Conservation (phyloP, 352 stramenopile genomes). For the Phytopythium delawarense region DNA sequence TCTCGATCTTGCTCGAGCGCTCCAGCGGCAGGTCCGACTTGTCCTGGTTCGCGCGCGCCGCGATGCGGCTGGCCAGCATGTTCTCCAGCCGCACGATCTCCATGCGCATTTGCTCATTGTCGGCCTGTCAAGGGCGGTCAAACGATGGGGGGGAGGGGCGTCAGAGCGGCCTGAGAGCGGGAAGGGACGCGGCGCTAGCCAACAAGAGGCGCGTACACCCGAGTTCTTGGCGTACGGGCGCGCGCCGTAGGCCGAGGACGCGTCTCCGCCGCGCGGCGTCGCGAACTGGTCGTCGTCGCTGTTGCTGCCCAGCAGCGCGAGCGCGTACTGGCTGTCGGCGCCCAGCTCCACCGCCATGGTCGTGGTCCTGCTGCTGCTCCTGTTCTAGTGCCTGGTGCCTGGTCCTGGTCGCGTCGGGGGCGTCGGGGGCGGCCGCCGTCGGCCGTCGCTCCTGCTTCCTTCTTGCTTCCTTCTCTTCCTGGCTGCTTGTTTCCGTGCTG, state of each 20-base stretch:
- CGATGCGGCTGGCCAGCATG: conserved; percentile 64
- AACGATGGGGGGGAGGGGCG: background rate
- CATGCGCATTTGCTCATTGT: conserved; percentile 74
- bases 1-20: conserved; percentile 81
- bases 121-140: conserved; percentile 24
- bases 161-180: too few species aligned
- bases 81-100: conserved; percentile 81
- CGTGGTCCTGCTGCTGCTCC: too few species aligned
- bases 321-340: conserved; percentile 39
- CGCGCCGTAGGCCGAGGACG: conserved; percentile 28
- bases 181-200: background rate
- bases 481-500: background rate
- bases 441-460: background rate
- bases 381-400: too few species aligned
- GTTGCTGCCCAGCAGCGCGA: conserved; percentile 48
- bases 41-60: conserved; percentile 63
- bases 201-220: conserved; percentile 28
- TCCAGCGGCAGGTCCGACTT: conserved; percentile 66
- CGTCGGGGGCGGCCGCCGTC: background rate
- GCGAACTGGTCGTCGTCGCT: conserved; percentile 60
- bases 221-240: conserved; percentile 60
- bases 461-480: background rate
- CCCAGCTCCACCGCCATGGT: conserved; percentile 35
- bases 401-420: too few species aligned
- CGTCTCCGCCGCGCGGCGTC: conserved; percentile 14